Base-by-base conservation (phyloP, 1,284 basidiomycete genomes). In the Phellinidium pouzarii region DNA sequence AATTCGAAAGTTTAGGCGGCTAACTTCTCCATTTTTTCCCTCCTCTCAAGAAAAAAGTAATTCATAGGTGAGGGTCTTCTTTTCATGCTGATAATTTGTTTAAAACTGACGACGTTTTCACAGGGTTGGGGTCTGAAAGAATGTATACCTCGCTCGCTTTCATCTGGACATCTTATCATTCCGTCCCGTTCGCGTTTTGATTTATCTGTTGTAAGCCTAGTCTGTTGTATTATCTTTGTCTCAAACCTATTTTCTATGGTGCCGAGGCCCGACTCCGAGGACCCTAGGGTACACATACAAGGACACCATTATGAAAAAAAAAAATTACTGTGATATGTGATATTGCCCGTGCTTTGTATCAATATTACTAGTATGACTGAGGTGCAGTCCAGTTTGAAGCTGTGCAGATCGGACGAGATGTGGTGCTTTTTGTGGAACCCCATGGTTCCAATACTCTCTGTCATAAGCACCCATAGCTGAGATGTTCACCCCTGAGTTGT, bases 11-110 rank as follows among this genome's bases (percentile, higher is more conserved):
- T 40, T 19, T 49, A 38, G 14, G 44, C 8, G 43, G 41, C 50
- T 25, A 50, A 42, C 46, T 22, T 52, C 49, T 43, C 29, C 58
- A 56, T 44, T 53, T 56, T 29, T n/a, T 17, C 52, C 42, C 48
- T 25, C 29, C 17, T 26, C 23, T 58, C 48, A 63, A 81, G 72
- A 82, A 82, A 71, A 82, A 82, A 61, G 72, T 75, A 34, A 68
- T 76, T 7, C 76, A 76, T 59, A 65, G 74, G 70, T 50, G 27
- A 50, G 37, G 9, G 14, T 19, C 12, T 3, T 19, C 37, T 19
- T 17, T 7, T 20, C 2, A 6, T 4, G 42, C 19, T 22, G 8
- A 3, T 6, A 1, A n/a, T 23, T 11, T 17, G 2, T 11, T n/a
- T 29, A 8, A 31, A 31, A 50, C 26, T 50, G n/a, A 50, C 23